Percentiles rank a stretch among this genome's conserved stretches.
phyloP scores from a whole-genome alignment of 495 filamentous ascomycete genomes.

The Rostrohypoxylon terebratum region DNA sequence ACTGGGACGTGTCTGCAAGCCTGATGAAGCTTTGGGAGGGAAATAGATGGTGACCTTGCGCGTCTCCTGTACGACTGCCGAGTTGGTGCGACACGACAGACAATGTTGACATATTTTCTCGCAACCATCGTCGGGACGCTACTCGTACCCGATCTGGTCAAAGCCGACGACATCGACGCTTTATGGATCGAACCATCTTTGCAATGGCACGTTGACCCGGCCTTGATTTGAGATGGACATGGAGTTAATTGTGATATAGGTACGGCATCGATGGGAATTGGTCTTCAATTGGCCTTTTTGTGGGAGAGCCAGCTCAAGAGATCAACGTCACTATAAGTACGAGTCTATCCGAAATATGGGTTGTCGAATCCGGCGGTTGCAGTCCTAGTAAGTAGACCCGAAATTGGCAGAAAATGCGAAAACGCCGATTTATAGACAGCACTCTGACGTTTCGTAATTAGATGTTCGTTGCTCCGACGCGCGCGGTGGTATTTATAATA shows the following conservation, averaged over 20 bases:
- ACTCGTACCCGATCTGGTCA: slow-evolving; percentile 50
- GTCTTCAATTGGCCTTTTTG: slow-evolving; percentile 65
- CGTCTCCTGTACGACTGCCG: slow-evolving; percentile 44
- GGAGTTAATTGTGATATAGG: slow-evolving; percentile 50
- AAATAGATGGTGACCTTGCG: slow-evolving; percentile 48
- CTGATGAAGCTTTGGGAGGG: slow-evolving; percentile 49
- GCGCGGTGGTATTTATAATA: slow-evolving; percentile 67
- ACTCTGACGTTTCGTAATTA: slow-evolving; percentile 43
- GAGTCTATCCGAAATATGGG: slow-evolving; percentile 68
- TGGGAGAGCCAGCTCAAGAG: slow-evolving; percentile 68
- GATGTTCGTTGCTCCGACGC: slow-evolving; percentile 55
- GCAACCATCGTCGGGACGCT: slow-evolving; percentile 56
- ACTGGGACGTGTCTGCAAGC: slow-evolving; percentile 30
- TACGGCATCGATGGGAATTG: slow-evolving; percentile 65
- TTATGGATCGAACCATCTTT: slow-evolving; percentile 59
- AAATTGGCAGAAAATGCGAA: not conserved
- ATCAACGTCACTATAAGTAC: slow-evolving; percentile 69
- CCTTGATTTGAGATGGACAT: slow-evolving; percentile 18
- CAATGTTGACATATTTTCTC: slow-evolving; percentile 49
- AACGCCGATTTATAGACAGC: slow-evolving; percentile 8
- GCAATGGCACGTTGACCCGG: slow-evolving; percentile 54
- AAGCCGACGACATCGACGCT: slow-evolving; percentile 45
- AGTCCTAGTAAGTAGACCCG: slow-evolving; percentile 50
- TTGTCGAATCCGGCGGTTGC: slow-evolving; percentile 65
- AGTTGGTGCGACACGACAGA: slow-evolving; percentile 45